phyloP scores from a whole-genome alignment of 78 protist genomes.

The Tieghemostelium lacteum region DNA sequence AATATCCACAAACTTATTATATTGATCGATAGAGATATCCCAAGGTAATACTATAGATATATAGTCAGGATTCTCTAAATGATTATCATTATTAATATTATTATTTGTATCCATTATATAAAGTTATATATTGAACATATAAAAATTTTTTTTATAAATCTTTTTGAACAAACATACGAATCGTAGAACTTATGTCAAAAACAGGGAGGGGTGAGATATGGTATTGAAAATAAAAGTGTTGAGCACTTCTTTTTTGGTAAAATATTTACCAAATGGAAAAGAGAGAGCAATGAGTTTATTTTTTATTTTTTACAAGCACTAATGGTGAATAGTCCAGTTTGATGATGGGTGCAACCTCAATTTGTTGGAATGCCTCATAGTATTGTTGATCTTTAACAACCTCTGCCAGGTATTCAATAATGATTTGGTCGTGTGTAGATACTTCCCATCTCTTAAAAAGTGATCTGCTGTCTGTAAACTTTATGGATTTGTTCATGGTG shows the following conservation, averaged over 20 bases:
- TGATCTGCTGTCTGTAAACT: slow-evolving; percentile 12
- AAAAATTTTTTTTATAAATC: too few relatives aligned
- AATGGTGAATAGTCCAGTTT: slow-evolving; percentile 47
- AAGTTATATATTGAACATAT: too few relatives aligned
- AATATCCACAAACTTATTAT: too few relatives aligned
- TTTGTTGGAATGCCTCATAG: slow-evolving; percentile 8
- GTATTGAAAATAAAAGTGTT: too few relatives aligned
- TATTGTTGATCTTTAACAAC: slow-evolving; percentile 68
- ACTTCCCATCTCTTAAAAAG: slow-evolving; percentile 68
- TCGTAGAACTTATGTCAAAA: too few relatives aligned
- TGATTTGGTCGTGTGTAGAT: slow-evolving; percentile 10
- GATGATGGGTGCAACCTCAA: slow-evolving; percentile 34
- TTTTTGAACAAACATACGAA: too few relatives aligned
- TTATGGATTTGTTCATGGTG: background rate
- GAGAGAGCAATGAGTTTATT: too few relatives aligned
- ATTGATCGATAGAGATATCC: background rate
- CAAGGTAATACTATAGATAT: background rate
- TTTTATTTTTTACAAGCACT: slow-evolving; percentile 6
- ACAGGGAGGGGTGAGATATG: too few relatives aligned
- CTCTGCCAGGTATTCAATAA: slow-evolving; percentile 47
- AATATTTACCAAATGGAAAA: too few relatives aligned
- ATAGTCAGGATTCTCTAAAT: background rate
- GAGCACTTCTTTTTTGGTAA: too few relatives aligned
- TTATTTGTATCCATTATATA: background rate
- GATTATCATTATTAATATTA: too few relatives aligned